Evolutionary conservation across 345 rosid species (phyloP).

Genomic region (rapeseed (Brassica napus)): Da-Ae NC_063447.1:46141501-46142000

Average conservation of each 20-base stretch:
- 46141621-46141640: conserved; percentile 94
- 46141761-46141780: conserved; percentile 79
- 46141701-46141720: background rate
- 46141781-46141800: conserved; percentile 81
- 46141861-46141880: conserved; percentile 86
- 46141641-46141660: conserved; percentile 70
- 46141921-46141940: conserved; percentile 95
- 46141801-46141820: conserved; percentile 87
- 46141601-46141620: conserved; percentile 88
- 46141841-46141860: conserved; percentile 71
- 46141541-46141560: conserved; percentile 79
- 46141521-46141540: conserved; percentile 90
- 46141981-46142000: background rate
- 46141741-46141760: conserved; percentile 59
- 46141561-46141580: conserved; percentile 92
- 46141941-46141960: conserved; percentile 41
- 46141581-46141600: conserved; percentile 97
- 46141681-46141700: conserved; percentile 6
- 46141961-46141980: conserved; percentile 5
- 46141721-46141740: background rate
- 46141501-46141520: conserved; percentile 86
- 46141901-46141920: conserved; percentile 90
- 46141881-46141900: conserved; percentile 79
- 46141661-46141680: conserved; percentile 30
- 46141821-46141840: conserved; percentile 90